Evolutionary conservation across 441 rosid genomes (phyloP).

Genomic region (Eruca vesicaria): DNA sequence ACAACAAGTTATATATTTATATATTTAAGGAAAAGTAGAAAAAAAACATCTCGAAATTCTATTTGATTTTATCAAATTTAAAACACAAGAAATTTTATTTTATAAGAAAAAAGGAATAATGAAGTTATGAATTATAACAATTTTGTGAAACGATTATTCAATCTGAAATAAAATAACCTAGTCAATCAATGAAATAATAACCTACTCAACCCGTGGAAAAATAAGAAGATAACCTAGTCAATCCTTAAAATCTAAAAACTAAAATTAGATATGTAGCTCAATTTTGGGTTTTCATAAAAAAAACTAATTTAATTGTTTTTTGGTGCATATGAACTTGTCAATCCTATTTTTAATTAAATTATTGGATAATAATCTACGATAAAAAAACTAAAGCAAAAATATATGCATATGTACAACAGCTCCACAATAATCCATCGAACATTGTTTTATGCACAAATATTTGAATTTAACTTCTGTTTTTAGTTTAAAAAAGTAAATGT

Average conservation of each 20-base stretch:
- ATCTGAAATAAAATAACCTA: background rate
- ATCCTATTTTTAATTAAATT: background rate
- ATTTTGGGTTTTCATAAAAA: background rate
- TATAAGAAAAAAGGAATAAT: background rate
- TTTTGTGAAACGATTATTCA: background rate
- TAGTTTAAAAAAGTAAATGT: background rate
- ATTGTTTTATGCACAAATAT: background rate
- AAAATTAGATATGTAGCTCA: background rate
- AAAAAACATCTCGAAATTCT: background rate
- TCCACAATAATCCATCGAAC: background rate
- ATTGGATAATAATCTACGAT: background rate
- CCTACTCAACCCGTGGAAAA: background rate
- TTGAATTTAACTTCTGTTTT: background rate
- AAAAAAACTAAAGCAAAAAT: background rate
- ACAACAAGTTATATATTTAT: background rate
- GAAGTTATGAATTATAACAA: background rate
- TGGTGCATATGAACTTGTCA: background rate
- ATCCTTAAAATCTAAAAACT: background rate
- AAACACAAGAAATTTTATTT: background rate
- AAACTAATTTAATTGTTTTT: background rate
- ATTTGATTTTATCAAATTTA: background rate
- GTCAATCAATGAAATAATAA: background rate
- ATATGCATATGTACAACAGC: background rate
- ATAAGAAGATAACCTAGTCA: background rate
- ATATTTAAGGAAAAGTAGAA: background rate